These are phyloP conservation scores for Phytopythium vexans DNA, from an alignment of 352 stramenopile genomes.

Conservation along the genomic window DNA sequence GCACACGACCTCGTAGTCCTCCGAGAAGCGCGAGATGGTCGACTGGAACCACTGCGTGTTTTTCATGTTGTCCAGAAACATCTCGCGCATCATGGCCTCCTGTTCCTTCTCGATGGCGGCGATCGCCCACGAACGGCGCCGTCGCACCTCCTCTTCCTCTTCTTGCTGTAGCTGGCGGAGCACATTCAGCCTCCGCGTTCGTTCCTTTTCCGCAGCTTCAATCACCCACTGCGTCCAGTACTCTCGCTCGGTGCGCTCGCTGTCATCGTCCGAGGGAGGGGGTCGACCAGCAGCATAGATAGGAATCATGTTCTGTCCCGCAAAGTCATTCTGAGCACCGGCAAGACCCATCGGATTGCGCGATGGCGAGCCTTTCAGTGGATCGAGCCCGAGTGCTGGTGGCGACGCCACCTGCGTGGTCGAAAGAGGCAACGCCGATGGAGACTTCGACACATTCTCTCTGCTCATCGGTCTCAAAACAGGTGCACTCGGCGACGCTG, in stretches of 20 bases:
- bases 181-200: conserved; percentile 54
- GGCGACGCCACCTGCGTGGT: too few relatives aligned
- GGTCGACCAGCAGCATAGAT: too few relatives aligned
- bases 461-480: too few relatives aligned
- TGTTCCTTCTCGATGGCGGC: conserved; percentile 81
- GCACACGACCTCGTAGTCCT: conserved; percentile 85
- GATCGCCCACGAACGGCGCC: conserved; percentile 69
- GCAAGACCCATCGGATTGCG: too few relatives aligned
- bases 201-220: conserved; percentile 75
- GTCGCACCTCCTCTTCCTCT: conserved; percentile 68
- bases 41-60: conserved; percentile 88
- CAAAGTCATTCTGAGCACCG: too few relatives aligned
- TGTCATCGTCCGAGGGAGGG: background rate
- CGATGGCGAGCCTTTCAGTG: too few relatives aligned
- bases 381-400: too few relatives aligned
- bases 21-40: conserved; percentile 72
- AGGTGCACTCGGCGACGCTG: too few relatives aligned
- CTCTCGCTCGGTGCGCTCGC: conserved; percentile 31
- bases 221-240: conserved; percentile 86
- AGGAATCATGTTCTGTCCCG: too few relatives aligned
- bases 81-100: conserved; percentile 71
- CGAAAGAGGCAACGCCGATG: too few relatives aligned
- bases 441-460: too few relatives aligned
- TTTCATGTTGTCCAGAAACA: conserved; percentile 88
- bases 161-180: conserved; percentile 70